Evolutionary conservation across 805 yeast species (phyloP).

Genomic region (Saturnispora bothae): DNA sequence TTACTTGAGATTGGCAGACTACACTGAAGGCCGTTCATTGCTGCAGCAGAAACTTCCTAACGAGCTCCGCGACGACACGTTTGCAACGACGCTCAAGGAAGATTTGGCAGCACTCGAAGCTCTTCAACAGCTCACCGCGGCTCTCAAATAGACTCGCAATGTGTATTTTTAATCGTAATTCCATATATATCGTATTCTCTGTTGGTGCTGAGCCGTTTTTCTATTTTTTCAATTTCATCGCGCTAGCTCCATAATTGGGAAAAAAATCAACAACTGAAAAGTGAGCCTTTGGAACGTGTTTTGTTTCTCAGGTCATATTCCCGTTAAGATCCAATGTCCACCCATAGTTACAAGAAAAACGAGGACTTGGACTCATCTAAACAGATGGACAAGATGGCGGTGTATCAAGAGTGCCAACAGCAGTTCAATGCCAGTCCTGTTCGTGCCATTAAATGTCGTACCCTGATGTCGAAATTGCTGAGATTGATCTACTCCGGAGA

Average conservation of each 20-base stretch:
- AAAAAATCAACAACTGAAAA: no score
- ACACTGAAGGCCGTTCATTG: constrained; percentile 81
- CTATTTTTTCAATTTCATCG: no score
- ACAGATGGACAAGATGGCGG: constrained; percentile 90
- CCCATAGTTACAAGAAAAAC: constrained; percentile 71
- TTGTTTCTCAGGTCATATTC: no score
- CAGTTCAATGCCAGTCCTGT: constrained; percentile 89
- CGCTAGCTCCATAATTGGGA: no score
- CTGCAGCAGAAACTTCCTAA: constrained; percentile 77
- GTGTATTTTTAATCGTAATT: constrained; percentile 32
- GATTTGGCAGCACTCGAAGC: constrained; percentile 81
- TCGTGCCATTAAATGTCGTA: constrained; percentile 78
- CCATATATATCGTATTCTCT: not conserved
- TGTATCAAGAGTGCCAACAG: constrained; percentile 88
- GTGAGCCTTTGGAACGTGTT: no score
- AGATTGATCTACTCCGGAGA: constrained; percentile 81
- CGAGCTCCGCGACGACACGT: constrained; percentile 79
- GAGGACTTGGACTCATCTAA: constrained; percentile 63
- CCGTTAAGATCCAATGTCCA: constrained; percentile 46
- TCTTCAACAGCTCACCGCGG: no score
- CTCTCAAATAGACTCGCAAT: constrained; percentile 71
- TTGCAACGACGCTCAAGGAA: constrained; percentile 66
- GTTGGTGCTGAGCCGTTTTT: not conserved
- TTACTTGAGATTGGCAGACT: constrained; percentile 81
- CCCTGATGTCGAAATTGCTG: constrained; percentile 69